Base-by-base conservation (phyloP, 176 grass and related monocot genomes). In the Cymbopogon citratus region DNA sequence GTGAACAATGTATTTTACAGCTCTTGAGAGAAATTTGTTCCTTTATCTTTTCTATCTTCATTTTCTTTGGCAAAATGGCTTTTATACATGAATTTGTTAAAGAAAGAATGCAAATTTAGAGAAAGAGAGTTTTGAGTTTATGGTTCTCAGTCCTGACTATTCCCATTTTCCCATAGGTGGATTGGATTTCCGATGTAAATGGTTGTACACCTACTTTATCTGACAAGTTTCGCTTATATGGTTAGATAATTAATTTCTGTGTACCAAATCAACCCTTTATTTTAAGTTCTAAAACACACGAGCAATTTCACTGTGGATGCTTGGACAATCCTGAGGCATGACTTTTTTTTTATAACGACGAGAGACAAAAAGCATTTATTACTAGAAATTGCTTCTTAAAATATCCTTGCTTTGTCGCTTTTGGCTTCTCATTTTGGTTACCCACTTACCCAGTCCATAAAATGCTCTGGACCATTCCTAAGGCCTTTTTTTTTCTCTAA, bases 151-250 rank as follows among this genome's bases (percentile, higher is more conserved):
- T 67, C 18, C 75, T 10, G 8, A n/a, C n/a, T 63, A 26, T 61
- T 13, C 23, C 77, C 26, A 31, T 45, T 83, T 25, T 43, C 25
- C 69, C 9, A 27, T 76, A 33, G 66, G 26, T 14, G 1, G 24
- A 33, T 82, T 77, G 43, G 24, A 65, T 63, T 76, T 69, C 79
- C 40, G 41, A 56, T 74, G 56, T 75, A 81, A 43, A 25, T 81
- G 9, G 5, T 76, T 76, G 43, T 38, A 62, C 16, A 33, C n/a
- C 54, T 41, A 27, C 38, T 74, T 88, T 52, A 66, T 65, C 21
- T 21, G 21, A n/a, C 35, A 34, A 57, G 34, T 83, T 59, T 27
- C 16, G 25, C 61, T 74, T 74, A 23, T 61, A 29, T 62, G 70
- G 69, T 33, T 45, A 44, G 26, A 74, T 60, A 26, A 62, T n/a